Conservation (phyloP, 345 rosid species). For the Salix koriyanagi region DNA sequence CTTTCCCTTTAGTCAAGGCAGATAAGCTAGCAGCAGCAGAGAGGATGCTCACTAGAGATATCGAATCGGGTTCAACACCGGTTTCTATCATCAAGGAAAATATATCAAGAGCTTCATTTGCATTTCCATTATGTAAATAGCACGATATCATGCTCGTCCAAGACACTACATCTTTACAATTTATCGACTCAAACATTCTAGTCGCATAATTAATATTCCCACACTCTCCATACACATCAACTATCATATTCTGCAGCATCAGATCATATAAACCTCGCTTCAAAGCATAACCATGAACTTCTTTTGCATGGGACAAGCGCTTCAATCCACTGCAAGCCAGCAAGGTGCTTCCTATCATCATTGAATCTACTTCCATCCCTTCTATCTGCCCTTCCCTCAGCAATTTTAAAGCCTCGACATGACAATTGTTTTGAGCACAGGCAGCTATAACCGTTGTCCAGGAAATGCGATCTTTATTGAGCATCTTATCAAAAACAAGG, state of each 20-base stretch:
- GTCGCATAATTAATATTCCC: conserved; percentile 51
- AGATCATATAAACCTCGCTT: conserved; percentile 56
- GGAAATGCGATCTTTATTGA: conserved; percentile 59
- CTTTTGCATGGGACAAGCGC: conserved; percentile 43
- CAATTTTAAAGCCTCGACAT: conserved; percentile 42
- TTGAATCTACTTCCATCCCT: conserved; percentile 45
- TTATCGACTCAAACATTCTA: conserved; percentile 46
- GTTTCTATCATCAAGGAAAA: conserved; percentile 48
- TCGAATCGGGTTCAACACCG: conserved; percentile 52
- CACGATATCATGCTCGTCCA: conserved; percentile 93
- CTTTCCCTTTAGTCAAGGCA: conserved; percentile 65
- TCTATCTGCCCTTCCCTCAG: conserved; percentile 44
- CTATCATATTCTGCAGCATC: conserved; percentile 51
- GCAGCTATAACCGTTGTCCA: conserved; percentile 81
- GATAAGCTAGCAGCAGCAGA: conserved; percentile 66
- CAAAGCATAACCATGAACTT: conserved; percentile 58
- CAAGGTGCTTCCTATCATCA: conserved; percentile 79
- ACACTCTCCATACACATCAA: conserved; percentile 69
- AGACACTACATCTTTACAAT: conserved; percentile 65
- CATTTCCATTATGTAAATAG: conserved; percentile 50
- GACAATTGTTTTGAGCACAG: conserved; percentile 55
- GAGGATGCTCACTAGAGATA: conserved; percentile 53
- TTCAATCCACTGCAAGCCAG: conserved; percentile 50
- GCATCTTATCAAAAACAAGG: conserved; percentile 48
- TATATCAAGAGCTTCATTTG: conserved; percentile 54